A percentile compares a stretch with the other conserved stretches of the same genome.
These are phyloP conservation scores for Raffaelea ambrosiae DNA, from an alignment of 2,329 filamentous ascomycete species.

Conservation along the genomic window DNA sequence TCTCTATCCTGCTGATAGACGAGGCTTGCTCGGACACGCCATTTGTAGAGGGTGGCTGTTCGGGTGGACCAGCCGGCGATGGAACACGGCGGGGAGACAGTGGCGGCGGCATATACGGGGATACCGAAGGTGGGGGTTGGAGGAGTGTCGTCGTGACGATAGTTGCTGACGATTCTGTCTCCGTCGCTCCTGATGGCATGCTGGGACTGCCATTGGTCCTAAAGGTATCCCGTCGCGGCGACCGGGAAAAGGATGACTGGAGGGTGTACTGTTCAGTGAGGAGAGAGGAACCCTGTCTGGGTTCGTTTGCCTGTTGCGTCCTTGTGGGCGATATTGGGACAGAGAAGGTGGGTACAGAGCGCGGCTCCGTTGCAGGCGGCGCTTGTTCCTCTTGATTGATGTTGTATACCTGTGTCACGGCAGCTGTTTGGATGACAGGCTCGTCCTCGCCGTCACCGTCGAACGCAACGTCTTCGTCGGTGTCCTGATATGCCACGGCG, in stretches of 20 bases:
- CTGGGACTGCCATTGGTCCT: slow-evolving; percentile 17
- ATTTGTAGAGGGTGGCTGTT: neutral
- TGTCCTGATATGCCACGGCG: slow-evolving; percentile 20
- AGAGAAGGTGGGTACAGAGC: slow-evolving; percentile 18
- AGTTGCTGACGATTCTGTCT: too few relatives aligned
- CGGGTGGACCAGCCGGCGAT: neutral
- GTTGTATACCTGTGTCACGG: slow-evolving; percentile 41
- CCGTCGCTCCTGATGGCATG: neutral
- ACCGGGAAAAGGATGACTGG: slow-evolving; percentile 46
- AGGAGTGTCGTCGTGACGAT: slow-evolving; percentile 23
- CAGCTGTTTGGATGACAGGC: slow-evolving; percentile 42
- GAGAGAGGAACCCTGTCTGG: slow-evolving; percentile 16
- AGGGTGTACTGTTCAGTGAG: slow-evolving; percentile 27
- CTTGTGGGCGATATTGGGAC: slow-evolving; percentile 16
- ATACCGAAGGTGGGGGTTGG: slow-evolving; percentile 36
- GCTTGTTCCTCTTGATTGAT: too few relatives aligned
- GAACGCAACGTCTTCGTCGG: neutral
- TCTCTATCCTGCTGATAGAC: slow-evolving; percentile 17
- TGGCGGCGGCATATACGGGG: slow-evolving; percentile 59
- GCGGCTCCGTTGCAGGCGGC: slow-evolving; percentile 8
- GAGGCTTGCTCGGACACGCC: neutral
- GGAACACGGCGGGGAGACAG: slow-evolving; percentile 52
- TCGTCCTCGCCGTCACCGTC: slow-evolving; percentile 25
- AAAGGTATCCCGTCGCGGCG: slow-evolving; percentile 31
- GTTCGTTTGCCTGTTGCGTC: slow-evolving; percentile 17